Percentiles rank a stretch among this genome's conserved stretches.
Evolutionary conservation across 495 filamentous ascomycete species (phyloP).

Genomic region (Neurospora sp.): DNA sequence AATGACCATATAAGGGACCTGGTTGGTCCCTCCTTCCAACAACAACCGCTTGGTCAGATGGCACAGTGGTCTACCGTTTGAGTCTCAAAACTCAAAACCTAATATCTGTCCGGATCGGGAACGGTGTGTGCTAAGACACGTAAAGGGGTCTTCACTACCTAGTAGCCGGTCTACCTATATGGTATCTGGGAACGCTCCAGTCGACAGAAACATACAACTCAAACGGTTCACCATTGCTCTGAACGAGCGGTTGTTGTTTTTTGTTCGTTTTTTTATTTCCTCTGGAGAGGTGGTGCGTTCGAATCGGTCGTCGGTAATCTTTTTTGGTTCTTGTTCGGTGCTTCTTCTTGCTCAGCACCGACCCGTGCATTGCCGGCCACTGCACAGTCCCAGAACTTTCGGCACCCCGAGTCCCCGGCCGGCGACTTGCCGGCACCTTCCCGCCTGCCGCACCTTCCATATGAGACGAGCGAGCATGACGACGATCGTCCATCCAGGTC

Average conservation of each 20-base stretch:
- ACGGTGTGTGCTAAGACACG: neutral
- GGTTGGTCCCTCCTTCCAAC: neutral
- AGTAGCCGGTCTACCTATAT: neutral
- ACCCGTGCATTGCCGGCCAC: neutral
- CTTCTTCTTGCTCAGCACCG: neutral
- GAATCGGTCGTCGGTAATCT: neutral
- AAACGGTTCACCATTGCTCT: neutral
- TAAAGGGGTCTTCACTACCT: neutral
- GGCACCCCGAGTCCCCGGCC: neutral
- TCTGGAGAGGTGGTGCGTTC: neutral
- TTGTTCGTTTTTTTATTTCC: neutral
- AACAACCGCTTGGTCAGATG: neutral
- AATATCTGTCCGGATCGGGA: neutral
- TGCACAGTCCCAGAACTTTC: neutral
- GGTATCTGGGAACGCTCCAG: neutral
- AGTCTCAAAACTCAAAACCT: neutral
- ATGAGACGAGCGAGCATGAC: neutral
- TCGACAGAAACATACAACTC: neutral
- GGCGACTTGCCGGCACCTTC: neutral
- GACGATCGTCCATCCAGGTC: neutral
- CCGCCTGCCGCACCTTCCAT: neutral
- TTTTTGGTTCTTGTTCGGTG: neutral
- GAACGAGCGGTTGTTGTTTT: neutral
- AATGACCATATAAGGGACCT: neutral
- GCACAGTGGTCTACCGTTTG: neutral